Evolutionary conservation across 352 stramenopile genomes (phyloP), one percentile per base, ranked within the genome.

Genomic region (Blastocystis sp.): DNA sequence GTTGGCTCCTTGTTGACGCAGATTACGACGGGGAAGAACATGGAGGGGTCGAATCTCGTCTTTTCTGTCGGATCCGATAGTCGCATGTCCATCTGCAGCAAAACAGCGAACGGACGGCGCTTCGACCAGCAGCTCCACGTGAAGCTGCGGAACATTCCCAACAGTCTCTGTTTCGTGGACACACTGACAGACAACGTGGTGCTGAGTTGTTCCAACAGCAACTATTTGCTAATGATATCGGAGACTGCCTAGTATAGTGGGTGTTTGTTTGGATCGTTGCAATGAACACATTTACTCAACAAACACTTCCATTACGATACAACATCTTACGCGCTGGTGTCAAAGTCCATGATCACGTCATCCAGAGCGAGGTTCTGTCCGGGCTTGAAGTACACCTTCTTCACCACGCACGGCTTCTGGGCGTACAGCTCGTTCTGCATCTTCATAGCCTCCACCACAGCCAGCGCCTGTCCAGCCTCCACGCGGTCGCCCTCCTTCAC

Each of bases 391-490:
- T 90, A 88, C 77, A 97, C 89, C 49, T 90, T 92, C 61, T 91
- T 92, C 11, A 98, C 91, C 24, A 92, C 76, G 46, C 92, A 93
- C n/a, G 88, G 90, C 87, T 93, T 93, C 87, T 94, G 90, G 14
- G 94, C 93, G 27, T 92, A 92, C 46, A 98, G 90, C 42, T 97
- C 91, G 88, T 98, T 98, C 89, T 97, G 94, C 94, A 98, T 98
- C 89, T 98, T 98, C 95, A 98, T 98, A 18, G 95, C 95, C 88
- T 98, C 94, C 27, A 98, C 92, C 34, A 98, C 91, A 57, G 93
- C 94, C 8, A 98, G 88, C 61, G 96, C 92, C 88, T 98, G 92
- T 42, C 93, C 94, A 16, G 92, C 88, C 88, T 97, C 87, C 72
- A 77, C 49, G 14, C 65, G 44, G 44, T 77, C 65, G 29, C 65